phyloP scores from a whole-genome alignment of 164 flowering plant genomes.

The Berberis thunbergii region DNA sequence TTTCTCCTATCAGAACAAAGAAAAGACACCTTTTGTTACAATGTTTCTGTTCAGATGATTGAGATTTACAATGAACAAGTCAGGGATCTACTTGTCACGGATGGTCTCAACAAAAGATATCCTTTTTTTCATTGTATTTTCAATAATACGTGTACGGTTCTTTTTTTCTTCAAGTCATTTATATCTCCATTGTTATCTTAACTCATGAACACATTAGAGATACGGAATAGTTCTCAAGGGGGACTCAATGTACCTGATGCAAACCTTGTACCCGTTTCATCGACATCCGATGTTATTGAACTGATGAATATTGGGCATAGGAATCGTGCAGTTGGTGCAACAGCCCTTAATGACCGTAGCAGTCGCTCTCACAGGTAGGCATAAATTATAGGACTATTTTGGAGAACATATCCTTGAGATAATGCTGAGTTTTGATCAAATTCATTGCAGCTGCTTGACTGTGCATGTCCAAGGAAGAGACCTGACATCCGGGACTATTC shows the following conservation, averaged over 20 bases:
- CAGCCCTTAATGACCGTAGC: slow-evolving; percentile 96
- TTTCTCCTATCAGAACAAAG: slow-evolving; percentile 81
- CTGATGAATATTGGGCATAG: slow-evolving; percentile 90
- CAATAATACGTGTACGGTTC: background rate
- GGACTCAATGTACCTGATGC: slow-evolving; percentile 98
- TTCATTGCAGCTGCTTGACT: slow-evolving; percentile 62
- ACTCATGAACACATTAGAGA: slow-evolving; percentile 68
- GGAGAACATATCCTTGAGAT: background rate
- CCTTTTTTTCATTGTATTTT: slow-evolving; percentile 34
- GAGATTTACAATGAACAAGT: slow-evolving; percentile 99
- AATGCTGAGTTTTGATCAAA: slow-evolving; percentile 5
- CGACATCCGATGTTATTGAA: slow-evolving; percentile 81
- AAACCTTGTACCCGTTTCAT: slow-evolving; percentile 73
- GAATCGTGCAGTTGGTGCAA: slow-evolving; percentile 92
- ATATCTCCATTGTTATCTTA: slow-evolving; percentile 32
- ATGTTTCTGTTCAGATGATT: slow-evolving; percentile 93
- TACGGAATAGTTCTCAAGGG: slow-evolving; percentile 81
- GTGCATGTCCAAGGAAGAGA: slow-evolving; percentile 88
- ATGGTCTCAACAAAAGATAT: slow-evolving; percentile 87
- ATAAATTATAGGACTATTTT: background rate
- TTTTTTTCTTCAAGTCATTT: background rate
- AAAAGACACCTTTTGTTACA: slow-evolving; percentile 67
- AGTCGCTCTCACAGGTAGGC: slow-evolving; percentile 98
- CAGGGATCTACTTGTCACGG: slow-evolving; percentile 83
- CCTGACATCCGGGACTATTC: slow-evolving; percentile 51